A percentile compares a stretch with the other conserved stretches of the same genome.
These are phyloP conservation scores for Parasarocladium wereldwijsianum DNA, from an alignment of 2,329 filamentous ascomycete species.

Conservation along the genomic window DNA sequence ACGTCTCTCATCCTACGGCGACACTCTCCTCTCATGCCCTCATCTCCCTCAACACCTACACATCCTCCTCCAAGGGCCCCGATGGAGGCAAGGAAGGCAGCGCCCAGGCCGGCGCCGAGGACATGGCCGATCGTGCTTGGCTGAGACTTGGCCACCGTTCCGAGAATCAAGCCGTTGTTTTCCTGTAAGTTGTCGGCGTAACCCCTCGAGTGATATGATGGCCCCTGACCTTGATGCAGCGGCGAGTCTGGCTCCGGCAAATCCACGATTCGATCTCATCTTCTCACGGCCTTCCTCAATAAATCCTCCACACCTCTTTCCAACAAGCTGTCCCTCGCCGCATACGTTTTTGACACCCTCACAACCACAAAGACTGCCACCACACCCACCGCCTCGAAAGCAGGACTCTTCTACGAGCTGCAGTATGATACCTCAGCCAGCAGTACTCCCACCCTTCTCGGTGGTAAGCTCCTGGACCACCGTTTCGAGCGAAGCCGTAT, in stretches of 20 bases:
- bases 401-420: slow-evolving; percentile 87
- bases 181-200: slow-evolving; percentile 52
- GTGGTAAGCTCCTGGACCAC: slow-evolving; percentile 89
- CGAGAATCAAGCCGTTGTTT: slow-evolving; percentile 86
- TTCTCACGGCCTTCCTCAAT: slow-evolving; percentile 71
- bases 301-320: slow-evolving; percentile 89
- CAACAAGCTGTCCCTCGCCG: slow-evolving; percentile 80
- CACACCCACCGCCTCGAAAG: slow-evolving; percentile 88
- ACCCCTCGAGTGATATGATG: neutral
- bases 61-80: slow-evolving; percentile 70
- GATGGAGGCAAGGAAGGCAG: slow-evolving; percentile 88
- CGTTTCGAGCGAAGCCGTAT: slow-evolving; percentile 84
- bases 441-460: slow-evolving; percentile 74
- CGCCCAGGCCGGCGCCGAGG: slow-evolving; percentile 83
- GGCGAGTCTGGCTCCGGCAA: slow-evolving; percentile 95
- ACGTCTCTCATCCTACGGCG: slow-evolving; percentile 78
- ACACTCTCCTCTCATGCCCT: slow-evolving; percentile 82
- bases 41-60: slow-evolving; percentile 89
- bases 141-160: slow-evolving; percentile 72
- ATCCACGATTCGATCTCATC: slow-evolving; percentile 81
- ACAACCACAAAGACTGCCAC: slow-evolving; percentile 96
- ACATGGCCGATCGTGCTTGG: slow-evolving; percentile 77
- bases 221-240: slow-evolving; percentile 27
- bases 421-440: slow-evolving; percentile 88
- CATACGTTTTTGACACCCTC: slow-evolving; percentile 89